Conservation (phyloP, 768 basidiomycete genomes). For the Pleurotus ostreatus region DNA sequence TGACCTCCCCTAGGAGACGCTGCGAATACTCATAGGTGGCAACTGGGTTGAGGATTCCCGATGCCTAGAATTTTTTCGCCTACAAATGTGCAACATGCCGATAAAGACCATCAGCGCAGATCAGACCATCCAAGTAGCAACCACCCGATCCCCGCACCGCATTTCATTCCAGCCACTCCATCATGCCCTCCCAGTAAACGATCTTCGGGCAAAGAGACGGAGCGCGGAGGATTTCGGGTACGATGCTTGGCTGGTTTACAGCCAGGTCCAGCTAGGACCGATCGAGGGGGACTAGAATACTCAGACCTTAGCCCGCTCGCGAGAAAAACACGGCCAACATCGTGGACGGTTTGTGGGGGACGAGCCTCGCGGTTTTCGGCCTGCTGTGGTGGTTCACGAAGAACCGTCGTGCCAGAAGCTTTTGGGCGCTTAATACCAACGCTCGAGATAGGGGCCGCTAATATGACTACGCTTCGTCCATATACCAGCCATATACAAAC, state of each 20-base stretch:
- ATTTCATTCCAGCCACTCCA: slow-evolving; percentile 41
- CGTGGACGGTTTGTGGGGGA: slow-evolving; percentile 40
- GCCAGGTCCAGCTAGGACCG: slow-evolving; percentile 59
- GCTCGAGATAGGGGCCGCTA: no score
- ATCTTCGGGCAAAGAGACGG: slow-evolving; percentile 36
- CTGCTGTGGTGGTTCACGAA: slow-evolving; percentile 8
- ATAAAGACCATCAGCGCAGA: slow-evolving; percentile 2
- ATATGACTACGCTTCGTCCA: no score
- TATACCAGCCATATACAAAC: no score
- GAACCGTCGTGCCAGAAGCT: background rate
- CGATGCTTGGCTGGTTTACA: slow-evolving; percentile 52
- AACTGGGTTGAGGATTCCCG: background rate
- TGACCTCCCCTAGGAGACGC: background rate
- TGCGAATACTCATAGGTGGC: no score
- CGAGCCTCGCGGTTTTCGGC: slow-evolving; percentile 68
- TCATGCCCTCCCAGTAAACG: slow-evolving; percentile 32
- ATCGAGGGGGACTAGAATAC: slow-evolving; percentile 61
- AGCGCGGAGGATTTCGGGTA: slow-evolving; percentile 57
- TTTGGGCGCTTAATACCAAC: no score
- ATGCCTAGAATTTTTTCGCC: background rate
- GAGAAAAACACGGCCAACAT: slow-evolving; percentile 24
- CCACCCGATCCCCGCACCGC: slow-evolving; percentile 53
- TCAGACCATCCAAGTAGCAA: slow-evolving; percentile 4
- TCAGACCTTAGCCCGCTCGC: slow-evolving; percentile 86
- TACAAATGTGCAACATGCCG: background rate